A percentile compares a stretch with the other conserved stretches of the same genome.
Conservation (phyloP, 129 eudicot species). For the Glebionis coronaria region DNA sequence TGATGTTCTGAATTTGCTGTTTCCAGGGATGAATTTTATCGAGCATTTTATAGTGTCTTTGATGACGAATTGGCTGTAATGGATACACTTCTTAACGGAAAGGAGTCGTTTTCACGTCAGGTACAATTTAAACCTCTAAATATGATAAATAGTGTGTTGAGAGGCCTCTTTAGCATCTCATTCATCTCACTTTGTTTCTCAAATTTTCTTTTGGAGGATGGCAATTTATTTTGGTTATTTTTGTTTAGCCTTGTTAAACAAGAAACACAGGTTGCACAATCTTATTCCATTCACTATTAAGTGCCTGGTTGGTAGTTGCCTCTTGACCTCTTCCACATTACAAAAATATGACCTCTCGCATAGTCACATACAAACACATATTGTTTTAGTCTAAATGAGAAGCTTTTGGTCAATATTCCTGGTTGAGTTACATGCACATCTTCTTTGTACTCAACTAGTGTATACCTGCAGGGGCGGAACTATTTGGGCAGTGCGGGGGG, state of each 20-base stretch:
- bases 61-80: constrained; percentile 77
- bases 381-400: not conserved
- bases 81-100: constrained; percentile 77
- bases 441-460: constrained; percentile 2
- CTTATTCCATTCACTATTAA: not conserved
- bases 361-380: not conserved
- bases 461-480: too few relatives aligned
- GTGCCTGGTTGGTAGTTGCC: not conserved
- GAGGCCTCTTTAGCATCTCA: constrained; percentile 3
- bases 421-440: not conserved
- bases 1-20: constrained; percentile 10
- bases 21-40: constrained; percentile 76
- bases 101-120: constrained; percentile 88
- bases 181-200: not conserved
- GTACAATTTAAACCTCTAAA: constrained; percentile 31
- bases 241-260: not conserved
- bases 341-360: not conserved
- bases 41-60: constrained; percentile 67
- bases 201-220: constrained; percentile 1
- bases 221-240: not conserved
- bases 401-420: not conserved
- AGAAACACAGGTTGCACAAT: not conserved
- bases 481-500: too few relatives aligned
- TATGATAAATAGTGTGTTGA: not conserved
- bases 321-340: not conserved